phyloP scores from a whole-genome alignment of 768 basidiomycete genomes.

The Amylocystis lapponica region DNA sequence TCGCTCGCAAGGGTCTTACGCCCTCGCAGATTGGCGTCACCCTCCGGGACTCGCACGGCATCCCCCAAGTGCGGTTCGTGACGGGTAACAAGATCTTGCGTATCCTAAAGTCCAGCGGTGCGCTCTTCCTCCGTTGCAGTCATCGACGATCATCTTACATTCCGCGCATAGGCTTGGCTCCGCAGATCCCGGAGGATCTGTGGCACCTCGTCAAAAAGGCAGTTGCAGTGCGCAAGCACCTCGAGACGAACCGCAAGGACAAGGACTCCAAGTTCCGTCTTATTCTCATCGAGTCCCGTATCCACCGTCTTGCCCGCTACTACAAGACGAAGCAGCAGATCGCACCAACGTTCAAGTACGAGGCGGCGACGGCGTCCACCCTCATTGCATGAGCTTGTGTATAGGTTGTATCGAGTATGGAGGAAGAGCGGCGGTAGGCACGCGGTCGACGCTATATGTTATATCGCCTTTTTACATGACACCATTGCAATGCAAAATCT shows the following conservation, averaged over 20 bases:
- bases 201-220: conserved; percentile 99
- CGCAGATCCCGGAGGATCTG: conserved; percentile 97
- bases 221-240: conserved; percentile 97
- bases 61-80: conserved; percentile 97
- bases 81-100: conserved; percentile 99
- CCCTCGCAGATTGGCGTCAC: conserved; percentile 98
- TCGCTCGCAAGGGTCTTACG: conserved; percentile 95
- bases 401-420: too few relatives aligned
- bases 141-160: conserved; percentile 26
- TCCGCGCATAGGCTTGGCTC: conserved; percentile 81
- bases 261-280: conserved; percentile 97
- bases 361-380: conserved; percentile 91
- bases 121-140: conserved; percentile 23
- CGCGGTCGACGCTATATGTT: too few relatives aligned
- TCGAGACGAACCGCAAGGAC: conserved; percentile 97
- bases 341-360: conserved; percentile 97
- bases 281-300: conserved; percentile 98
- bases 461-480: conserved; percentile 18
- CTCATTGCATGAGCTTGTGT: conserved; percentile 66
- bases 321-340: conserved; percentile 99
- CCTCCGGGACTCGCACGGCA: conserved; percentile 96
- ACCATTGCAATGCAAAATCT: conserved; percentile 18
- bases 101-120: conserved; percentile 93
- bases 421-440: conserved; percentile 3
- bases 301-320: conserved; percentile 96